Percentiles rank a stretch among this genome's conserved stretches.
These are phyloP conservation scores for Pistacia atlantica DNA, from an alignment of 345 rosid species.

Conservation along the genomic window DNA sequence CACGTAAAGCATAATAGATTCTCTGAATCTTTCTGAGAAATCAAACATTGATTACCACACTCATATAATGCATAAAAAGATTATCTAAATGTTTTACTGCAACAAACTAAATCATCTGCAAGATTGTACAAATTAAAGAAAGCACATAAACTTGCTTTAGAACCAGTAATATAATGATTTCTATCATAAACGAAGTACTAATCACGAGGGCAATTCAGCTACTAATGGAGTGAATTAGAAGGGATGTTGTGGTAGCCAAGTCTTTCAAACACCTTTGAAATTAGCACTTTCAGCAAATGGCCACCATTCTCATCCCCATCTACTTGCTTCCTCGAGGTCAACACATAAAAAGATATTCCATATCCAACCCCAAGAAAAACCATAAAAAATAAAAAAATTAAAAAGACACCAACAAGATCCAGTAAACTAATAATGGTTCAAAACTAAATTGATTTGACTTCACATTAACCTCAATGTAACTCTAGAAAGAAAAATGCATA, in stretches of 20 bases:
- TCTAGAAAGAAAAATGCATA: not conserved
- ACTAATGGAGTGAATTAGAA: not conserved
- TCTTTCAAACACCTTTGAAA: too few relatives aligned
- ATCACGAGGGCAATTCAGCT: not conserved
- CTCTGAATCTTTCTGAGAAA: not conserved
- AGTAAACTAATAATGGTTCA: too few relatives aligned
- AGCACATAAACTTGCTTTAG: not conserved
- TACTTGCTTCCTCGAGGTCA: too few relatives aligned
- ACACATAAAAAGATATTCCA: too few relatives aligned
- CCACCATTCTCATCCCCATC: too few relatives aligned
- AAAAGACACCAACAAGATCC: too few relatives aligned
- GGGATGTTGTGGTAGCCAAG: too few relatives aligned
- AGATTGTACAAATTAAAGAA: not conserved
- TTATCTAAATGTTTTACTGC: not conserved
- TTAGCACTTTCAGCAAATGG: too few relatives aligned
- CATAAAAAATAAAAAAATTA: too few relatives aligned
- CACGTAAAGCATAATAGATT: not conserved
- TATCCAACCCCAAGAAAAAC: too few relatives aligned
- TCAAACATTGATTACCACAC: not conserved
- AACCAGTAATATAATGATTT: not conserved
- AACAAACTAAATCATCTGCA: not conserved
- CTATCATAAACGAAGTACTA: not conserved
- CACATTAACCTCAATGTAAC: not conserved
- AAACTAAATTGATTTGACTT: not conserved
- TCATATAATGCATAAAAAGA: not conserved